A percentile compares a stretch with the other conserved stretches of the same genome.
phyloP scores from a whole-genome alignment of 2,329 filamentous ascomycete species.

The Fusarium zealandicum region DNA sequence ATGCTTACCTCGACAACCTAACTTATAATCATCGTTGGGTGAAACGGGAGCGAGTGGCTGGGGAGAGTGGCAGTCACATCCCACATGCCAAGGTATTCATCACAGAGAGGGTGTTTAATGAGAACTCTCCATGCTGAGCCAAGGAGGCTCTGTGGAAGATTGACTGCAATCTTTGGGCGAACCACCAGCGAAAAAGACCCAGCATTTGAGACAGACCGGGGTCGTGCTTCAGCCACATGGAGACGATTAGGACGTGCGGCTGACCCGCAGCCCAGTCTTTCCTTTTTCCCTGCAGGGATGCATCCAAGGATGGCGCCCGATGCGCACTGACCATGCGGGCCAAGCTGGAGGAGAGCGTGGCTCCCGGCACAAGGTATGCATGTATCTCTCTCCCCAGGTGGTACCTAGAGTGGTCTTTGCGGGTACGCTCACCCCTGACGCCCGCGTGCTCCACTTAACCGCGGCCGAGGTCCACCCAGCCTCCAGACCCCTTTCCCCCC shows the following conservation, averaged over 20 bases:
- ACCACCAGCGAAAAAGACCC: too few species aligned
- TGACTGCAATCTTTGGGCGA: too few species aligned
- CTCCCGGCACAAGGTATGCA: neutral
- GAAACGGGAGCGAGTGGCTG: too few species aligned
- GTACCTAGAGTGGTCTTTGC: neutral
- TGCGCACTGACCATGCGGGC: slow-evolving; percentile 25
- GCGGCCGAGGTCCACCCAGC: neutral
- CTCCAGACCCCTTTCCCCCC: neutral
- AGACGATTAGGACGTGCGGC: slow-evolving; percentile 12
- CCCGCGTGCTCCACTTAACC: neutral
- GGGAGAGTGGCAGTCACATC: neutral
- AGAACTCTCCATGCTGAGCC: too few species aligned
- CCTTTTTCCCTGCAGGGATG: neutral
- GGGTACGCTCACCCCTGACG: slow-evolving; percentile 9
- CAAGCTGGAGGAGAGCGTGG: slow-evolving; percentile 16
- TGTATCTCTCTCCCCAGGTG: slow-evolving; percentile 1
- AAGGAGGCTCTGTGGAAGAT: too few species aligned
- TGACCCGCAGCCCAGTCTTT: slow-evolving; percentile 21
- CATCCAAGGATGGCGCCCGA: slow-evolving; percentile 11
- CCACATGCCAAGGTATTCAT: slow-evolving; percentile 7
- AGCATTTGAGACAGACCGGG: neutral
- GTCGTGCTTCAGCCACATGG: slow-evolving; percentile 5
- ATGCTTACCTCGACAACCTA: too few species aligned
- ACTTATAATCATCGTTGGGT: too few species aligned
- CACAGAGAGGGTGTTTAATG: too few species aligned